Base-by-base conservation (phyloP, 2,329 filamentous ascomycete genomes). In the Cercospora zeina region DNA sequence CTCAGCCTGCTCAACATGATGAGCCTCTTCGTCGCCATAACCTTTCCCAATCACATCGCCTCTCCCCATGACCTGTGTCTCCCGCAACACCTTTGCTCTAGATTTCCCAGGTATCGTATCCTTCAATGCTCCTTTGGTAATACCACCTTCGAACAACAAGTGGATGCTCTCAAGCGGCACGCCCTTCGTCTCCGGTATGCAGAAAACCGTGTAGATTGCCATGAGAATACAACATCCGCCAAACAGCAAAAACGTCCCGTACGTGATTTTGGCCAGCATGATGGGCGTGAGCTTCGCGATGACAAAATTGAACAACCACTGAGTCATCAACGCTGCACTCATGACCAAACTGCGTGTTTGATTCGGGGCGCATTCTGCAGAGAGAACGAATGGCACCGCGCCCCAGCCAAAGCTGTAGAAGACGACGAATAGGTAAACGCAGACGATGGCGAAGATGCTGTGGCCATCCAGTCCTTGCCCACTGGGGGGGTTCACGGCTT, bases 371-470 rank as follows among this genome's bases (percentile, higher is more conserved):
- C 63, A 64, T 62, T 80, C 78, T 5, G 75, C 76, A 9, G 71
- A 72, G n/a, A 80, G 70, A 16, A 80, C 74, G 62, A 78, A 80
- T 0, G 78, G 77, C 6, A 77, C 77, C 0, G 78, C 78, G 4
- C 78, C 78, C 78, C 78, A 80, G 19, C 72, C 78, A 58, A 79
- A 78, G 2, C 73, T 77, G 70, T 79, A 80, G 67, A 80, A 80
- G 9, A 79, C 76, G 7, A 80, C 78, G 57, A 79, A 80, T 6
- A 80, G 71, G 63, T 82, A 82, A 4, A 83, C 78, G 70, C 81
- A 83, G 56, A 83, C 76, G 71, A 83, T 82, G 8, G 79, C 77
- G 54, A 83, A 78, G 51, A 75, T 77, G 61, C 71, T 88, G 10
- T 88, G 86, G 0, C 85, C 78, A 1, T 87, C 83, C 14, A 70